A percentile compares a stretch with the other conserved stretches of the same genome.
Evolutionary conservation across 805 yeast genomes (phyloP).

Genomic region (Pichia pseudocactophila): DNA sequence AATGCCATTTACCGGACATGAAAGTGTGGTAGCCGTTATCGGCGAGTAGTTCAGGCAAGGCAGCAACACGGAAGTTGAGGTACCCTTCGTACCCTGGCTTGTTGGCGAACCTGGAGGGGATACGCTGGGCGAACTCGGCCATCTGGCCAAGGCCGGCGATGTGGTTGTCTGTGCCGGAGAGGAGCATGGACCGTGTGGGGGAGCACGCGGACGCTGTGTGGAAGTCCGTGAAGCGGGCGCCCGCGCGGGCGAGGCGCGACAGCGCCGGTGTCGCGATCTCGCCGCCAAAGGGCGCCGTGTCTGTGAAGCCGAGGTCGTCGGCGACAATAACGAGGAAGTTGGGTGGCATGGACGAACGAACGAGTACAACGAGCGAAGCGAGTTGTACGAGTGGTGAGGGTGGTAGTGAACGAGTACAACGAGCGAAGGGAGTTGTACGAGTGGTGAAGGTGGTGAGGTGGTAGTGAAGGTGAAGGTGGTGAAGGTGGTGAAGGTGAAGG

Average conservation of each 20-base stretch:
- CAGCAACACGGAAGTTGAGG: slow-evolving; percentile 42
- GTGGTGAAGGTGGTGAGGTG: no score
- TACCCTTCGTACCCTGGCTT: slow-evolving; percentile 51
- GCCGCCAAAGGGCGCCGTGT: slow-evolving; percentile 44
- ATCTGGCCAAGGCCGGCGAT: slow-evolving; percentile 53
- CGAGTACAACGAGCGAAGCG: no score
- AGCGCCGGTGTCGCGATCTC: slow-evolving; percentile 50
- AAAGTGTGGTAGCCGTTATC: slow-evolving; percentile 43
- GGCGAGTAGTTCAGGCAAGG: slow-evolving; percentile 41
- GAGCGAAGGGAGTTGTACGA: no score
- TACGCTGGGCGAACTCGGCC: slow-evolving; percentile 36
- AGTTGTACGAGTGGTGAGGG: no score
- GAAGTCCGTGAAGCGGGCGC: slow-evolving; percentile 46
- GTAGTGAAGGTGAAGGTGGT: no score
- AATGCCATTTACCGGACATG: slow-evolving; percentile 54
- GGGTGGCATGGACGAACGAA: slow-evolving; percentile 22
- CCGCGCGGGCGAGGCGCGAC: slow-evolving; percentile 33
- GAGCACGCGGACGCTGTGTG: slow-evolving; percentile 60
- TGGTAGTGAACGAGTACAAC: no score
- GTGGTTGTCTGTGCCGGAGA: slow-evolving; percentile 55
- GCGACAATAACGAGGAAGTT: slow-evolving; percentile 50
- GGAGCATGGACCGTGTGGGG: slow-evolving; percentile 53
- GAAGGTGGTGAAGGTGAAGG: no score
- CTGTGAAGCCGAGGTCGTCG: slow-evolving; percentile 56
- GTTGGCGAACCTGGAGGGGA: slow-evolving; percentile 32